These are phyloP conservation scores for Binderoboletus segoi DNA, from an alignment of 1,284 basidiomycete genomes.

Conservation along the genomic window DNA sequence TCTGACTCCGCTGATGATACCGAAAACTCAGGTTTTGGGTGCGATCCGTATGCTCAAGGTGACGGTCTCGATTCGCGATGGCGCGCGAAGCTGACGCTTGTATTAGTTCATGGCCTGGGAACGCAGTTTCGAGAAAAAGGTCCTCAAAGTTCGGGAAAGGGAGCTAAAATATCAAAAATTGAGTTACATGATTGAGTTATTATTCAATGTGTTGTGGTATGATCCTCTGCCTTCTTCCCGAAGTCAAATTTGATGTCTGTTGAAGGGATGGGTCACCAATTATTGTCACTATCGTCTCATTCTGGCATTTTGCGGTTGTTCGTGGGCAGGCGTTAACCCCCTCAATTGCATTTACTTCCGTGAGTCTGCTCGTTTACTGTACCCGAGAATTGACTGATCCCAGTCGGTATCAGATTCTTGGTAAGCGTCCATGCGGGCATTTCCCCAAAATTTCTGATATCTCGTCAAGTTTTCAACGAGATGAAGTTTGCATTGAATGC, in stretches of 20 bases:
- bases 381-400: not conserved
- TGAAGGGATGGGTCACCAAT: constrained; percentile 73
- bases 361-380: constrained; percentile 36
- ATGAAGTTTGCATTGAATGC: constrained; percentile 84
- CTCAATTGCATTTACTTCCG: constrained; percentile 73
- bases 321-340: constrained; percentile 74
- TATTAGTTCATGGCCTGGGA: constrained; percentile 93
- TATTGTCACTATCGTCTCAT: constrained; percentile 74
- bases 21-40: constrained; percentile 64
- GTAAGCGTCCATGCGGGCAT: constrained; percentile 32
- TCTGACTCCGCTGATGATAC: not conserved
- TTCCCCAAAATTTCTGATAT: constrained; percentile 5
- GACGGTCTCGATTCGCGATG: not conserved
- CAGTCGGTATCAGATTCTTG: constrained; percentile 46
- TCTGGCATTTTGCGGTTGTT: constrained; percentile 82
- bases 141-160: constrained; percentile 73
- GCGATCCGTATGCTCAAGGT: constrained; percentile 94
- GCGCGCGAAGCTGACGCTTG: constrained; percentile 8
- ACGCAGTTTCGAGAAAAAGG: constrained; percentile 80
- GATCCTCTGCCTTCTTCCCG: constrained; percentile 12
- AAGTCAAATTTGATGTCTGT: not conserved
- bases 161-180: constrained; percentile 84
- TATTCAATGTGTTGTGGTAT: constrained; percentile 81
- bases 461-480: constrained; percentile 74
- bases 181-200: constrained; percentile 84